Conservation (phyloP, 1,139 yeast genomes). For the Yamadazyma friedrichii region DNA sequence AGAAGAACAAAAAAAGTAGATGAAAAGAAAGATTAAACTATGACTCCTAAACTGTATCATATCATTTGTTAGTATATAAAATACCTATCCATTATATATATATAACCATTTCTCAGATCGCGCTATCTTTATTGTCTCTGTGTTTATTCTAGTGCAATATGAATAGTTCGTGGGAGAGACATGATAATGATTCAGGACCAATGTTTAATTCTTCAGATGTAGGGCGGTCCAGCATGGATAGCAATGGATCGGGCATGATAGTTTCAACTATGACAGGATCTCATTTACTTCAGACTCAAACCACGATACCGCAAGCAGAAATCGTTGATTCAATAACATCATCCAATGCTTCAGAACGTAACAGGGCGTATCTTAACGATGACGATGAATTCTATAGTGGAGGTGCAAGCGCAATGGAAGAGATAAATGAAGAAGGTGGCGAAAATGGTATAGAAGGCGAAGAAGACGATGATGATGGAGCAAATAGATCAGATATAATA, state of each 20-base stretch:
- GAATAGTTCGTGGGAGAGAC: slow-evolving; percentile 3
- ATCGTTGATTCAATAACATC: slow-evolving; percentile 32
- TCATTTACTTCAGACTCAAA: slow-evolving; percentile 35
- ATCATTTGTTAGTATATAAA: no score
- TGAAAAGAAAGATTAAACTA: not conserved
- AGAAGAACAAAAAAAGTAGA: not conserved
- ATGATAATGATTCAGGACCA: not conserved
- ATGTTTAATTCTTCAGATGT: slow-evolving; percentile 3
- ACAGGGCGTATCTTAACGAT: slow-evolving; percentile 16
- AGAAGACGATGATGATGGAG: slow-evolving; percentile 12
- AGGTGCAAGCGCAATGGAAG: not conserved
- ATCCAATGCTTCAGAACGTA: slow-evolving; percentile 17
- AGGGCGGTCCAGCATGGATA: slow-evolving; percentile 1
- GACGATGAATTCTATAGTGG: slow-evolving; percentile 17
- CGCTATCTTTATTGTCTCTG: not conserved
- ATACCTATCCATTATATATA: no score
- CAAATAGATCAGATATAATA: slow-evolving; percentile 13
- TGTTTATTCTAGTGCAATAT: not conserved
- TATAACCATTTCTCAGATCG: not conserved
- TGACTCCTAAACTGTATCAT: no score
- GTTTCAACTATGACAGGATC: not conserved
- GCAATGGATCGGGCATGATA: not conserved
- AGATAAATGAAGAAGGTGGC: not conserved
- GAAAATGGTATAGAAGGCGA: not conserved
- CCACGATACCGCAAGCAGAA: slow-evolving; percentile 34